Evolutionary conservation across 345 rosid species (phyloP).

Genomic region (Eucalyptus polybractea): DNA sequence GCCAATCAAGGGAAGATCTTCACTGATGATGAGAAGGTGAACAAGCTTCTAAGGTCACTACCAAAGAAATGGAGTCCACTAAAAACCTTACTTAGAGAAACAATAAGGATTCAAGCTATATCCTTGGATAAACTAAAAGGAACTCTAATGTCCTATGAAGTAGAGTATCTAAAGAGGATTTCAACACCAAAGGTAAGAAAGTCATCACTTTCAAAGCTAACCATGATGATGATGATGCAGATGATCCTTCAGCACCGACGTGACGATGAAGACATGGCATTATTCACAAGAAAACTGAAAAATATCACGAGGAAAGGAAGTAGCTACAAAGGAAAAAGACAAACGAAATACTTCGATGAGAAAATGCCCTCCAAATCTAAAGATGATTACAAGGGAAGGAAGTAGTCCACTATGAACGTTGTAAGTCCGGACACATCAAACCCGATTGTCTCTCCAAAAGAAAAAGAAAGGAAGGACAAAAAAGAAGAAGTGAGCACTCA

Average conservation of each 20-base stretch:
- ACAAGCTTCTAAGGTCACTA: background rate
- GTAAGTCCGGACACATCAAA: background rate
- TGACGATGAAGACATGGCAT: background rate
- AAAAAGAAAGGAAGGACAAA: background rate
- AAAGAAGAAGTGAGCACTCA: background rate
- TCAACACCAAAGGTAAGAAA: background rate
- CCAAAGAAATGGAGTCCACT: background rate
- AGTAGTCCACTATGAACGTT: background rate
- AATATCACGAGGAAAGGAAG: background rate
- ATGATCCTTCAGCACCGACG: accelerated
- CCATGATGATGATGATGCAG: background rate
- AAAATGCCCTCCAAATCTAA: background rate
- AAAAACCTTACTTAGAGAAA: background rate
- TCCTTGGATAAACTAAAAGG: background rate
- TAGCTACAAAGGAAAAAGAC: background rate
- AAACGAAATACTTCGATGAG: background rate
- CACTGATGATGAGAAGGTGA: background rate
- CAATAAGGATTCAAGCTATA: background rate
- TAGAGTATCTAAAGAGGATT: background rate
- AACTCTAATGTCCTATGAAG: background rate
- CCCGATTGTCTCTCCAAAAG: background rate
- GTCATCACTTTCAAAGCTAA: background rate
- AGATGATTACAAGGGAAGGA: background rate
- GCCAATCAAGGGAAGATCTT: background rate
- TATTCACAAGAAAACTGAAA: background rate